Evolutionary conservation across 306 rosid species (phyloP).

Genomic region (Urtica urens): DNA sequence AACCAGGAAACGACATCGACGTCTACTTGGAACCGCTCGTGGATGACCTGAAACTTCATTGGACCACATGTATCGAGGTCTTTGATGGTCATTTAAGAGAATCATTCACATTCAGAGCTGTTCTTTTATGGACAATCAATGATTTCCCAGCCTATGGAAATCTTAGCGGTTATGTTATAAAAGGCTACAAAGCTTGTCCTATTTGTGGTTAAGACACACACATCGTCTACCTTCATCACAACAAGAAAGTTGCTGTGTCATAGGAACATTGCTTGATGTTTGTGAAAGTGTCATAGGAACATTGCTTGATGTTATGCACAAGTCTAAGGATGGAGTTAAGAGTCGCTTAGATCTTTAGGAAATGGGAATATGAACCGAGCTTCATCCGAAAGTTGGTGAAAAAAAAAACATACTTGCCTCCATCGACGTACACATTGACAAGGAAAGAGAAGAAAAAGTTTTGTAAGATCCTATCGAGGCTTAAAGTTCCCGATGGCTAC

Average conservation of each 20-base stretch:
- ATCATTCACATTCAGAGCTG: neutral
- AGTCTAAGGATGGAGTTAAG: neutral
- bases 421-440: neutral
- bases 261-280: neutral
- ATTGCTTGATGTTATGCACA: neutral
- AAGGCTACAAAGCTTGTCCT: neutral
- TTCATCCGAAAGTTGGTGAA: neutral
- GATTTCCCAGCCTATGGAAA: constrained; percentile 5
- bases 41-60: neutral
- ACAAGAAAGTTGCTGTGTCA: neutral
- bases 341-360: too few species aligned
- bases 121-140: neutral
- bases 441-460: neutral
- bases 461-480: neutral
- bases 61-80: neutral
- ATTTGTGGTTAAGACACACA: neutral
- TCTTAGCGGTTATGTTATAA: neutral
- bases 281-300: neutral
- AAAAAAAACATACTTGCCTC: neutral
- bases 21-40: neutral
- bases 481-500: neutral
- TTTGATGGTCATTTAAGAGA: neutral
- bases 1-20: too few species aligned
- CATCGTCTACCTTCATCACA: neutral
- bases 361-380: neutral